Evolutionary conservation across 2,329 filamentous ascomycete species (phyloP).

Genomic region (Neoarthrinium moseri): DNA sequence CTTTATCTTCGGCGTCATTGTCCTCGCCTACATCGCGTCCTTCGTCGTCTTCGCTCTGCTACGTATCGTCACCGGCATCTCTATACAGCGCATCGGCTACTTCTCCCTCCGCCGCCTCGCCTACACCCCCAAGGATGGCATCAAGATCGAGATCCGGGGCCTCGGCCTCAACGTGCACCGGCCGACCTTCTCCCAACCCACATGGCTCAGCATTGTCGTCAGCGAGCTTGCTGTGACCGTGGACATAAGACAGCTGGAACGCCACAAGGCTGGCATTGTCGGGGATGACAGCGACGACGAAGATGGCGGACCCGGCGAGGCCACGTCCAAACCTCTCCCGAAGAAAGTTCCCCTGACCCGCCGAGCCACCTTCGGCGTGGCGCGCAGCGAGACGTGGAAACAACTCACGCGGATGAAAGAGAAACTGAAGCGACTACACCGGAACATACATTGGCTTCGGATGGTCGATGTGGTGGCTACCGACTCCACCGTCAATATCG

Average conservation of each 20-base stretch:
- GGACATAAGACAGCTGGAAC: slow-evolving; percentile 67
- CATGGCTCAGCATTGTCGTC: slow-evolving; percentile 89
- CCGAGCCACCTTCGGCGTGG: slow-evolving; percentile 25
- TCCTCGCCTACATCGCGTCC: slow-evolving; percentile 84
- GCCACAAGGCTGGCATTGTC: slow-evolving; percentile 37
- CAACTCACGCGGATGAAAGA: slow-evolving; percentile 78
- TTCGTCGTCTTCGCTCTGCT: slow-evolving; percentile 93
- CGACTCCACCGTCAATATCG: slow-evolving; percentile 73
- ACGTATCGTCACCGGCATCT: slow-evolving; percentile 88
- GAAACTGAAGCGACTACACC: slow-evolving; percentile 79
- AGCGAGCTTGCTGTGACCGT: slow-evolving; percentile 83
- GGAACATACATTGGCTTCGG: slow-evolving; percentile 83
- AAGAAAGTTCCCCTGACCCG: slow-evolving; percentile 26
- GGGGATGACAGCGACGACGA: slow-evolving; percentile 26
- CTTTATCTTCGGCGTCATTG: slow-evolving; percentile 80
- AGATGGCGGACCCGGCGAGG: slow-evolving; percentile 15
- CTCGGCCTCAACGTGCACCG: slow-evolving; percentile 86
- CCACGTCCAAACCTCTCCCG: slow-evolving; percentile 18
- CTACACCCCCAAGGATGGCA: slow-evolving; percentile 84
- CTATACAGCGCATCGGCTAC: slow-evolving; percentile 93
- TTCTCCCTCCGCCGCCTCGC: slow-evolving; percentile 87
- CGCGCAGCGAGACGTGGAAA: slow-evolving; percentile 76
- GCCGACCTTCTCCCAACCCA: slow-evolving; percentile 94
- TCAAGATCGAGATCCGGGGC: slow-evolving; percentile 85
- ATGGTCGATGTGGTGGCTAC: slow-evolving; percentile 86